Evolutionary conservation across 257 asterid species (phyloP).

Genomic region (Nicotiana benthamiana): DNA sequence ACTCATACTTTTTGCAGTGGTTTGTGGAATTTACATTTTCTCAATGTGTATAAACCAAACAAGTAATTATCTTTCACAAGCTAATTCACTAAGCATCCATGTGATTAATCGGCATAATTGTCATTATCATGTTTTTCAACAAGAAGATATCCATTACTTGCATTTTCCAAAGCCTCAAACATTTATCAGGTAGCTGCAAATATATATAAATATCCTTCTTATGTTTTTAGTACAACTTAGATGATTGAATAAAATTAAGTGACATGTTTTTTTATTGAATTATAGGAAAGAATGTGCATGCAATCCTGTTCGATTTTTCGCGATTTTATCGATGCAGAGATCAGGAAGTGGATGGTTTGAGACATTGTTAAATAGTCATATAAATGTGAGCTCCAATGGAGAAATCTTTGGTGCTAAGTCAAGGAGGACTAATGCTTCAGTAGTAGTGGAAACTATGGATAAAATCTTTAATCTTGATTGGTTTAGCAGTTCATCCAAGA

Average conservation of each 20-base stretch:
- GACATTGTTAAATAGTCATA: conserved; percentile 67
- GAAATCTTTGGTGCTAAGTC: conserved; percentile 49
- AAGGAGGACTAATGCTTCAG: conserved; percentile 48
- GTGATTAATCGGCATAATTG: conserved; percentile 31
- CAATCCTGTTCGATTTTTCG: conserved; percentile 65
- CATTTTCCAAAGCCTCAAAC: conserved; percentile 68
- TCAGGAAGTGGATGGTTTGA: conserved; percentile 97
- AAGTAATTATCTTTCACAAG: conserved; percentile 15
- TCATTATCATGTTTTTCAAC: conserved; percentile 15
- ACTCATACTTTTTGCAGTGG: conserved; percentile 33
- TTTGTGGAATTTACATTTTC: conserved; percentile 49
- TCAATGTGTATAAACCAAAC: conserved; percentile 42
- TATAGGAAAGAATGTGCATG: conserved; percentile 75
- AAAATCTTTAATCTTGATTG: conserved; percentile 63
- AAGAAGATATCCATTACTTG: conserved; percentile 35
- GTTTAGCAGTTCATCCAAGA: conserved; percentile 68
- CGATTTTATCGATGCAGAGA: conserved; percentile 74
- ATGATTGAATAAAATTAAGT: not conserved
- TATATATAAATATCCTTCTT: not conserved
- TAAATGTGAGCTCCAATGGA: conserved; percentile 73
- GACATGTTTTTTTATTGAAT: not conserved
- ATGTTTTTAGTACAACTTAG: not conserved
- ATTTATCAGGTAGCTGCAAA: conserved; percentile 41
- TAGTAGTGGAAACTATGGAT: conserved; percentile 37
- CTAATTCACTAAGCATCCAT: conserved; percentile 20